A percentile compares a stretch with the other conserved stretches of the same genome.
Conservation (phyloP, 495 filamentous ascomycete genomes). For the Daldinia decipiens region DNA sequence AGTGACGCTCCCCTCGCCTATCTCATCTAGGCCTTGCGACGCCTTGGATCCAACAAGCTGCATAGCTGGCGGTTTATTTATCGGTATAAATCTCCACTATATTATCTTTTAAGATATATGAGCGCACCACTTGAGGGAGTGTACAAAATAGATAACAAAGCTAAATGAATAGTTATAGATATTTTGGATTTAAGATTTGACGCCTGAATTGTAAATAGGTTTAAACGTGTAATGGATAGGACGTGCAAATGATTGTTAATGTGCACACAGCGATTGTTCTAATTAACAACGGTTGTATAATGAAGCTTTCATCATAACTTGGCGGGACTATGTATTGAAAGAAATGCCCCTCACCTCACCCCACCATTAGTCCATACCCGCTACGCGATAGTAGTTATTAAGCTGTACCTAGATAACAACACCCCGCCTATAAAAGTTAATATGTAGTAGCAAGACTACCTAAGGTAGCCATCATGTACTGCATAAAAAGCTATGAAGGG, state of each 20-base stretch:
- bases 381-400: background rate
- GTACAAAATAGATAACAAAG: too few species aligned
- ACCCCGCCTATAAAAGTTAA: background rate
- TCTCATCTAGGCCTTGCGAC: constrained; percentile 68
- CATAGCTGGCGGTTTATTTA: constrained; percentile 28
- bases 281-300: background rate
- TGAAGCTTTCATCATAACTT: background rate
- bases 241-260: background rate
- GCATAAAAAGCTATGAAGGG: too few species aligned
- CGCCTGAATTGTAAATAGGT: background rate
- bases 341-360: constrained; percentile 2
- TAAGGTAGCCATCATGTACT: too few species aligned
- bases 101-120: background rate
- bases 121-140: background rate
- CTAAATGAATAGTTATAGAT: background rate
- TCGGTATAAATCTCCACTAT: background rate
- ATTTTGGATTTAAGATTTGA: background rate
- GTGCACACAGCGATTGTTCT: background rate
- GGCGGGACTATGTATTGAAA: background rate
- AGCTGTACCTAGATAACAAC: background rate
- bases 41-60: constrained; percentile 49
- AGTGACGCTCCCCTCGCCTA: constrained; percentile 82
- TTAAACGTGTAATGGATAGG: background rate
- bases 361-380: background rate
- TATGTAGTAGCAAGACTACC: too few species aligned